These are phyloP conservation scores for Fusarium metavorans DNA, from an alignment of 2,329 filamentous ascomycete species.

Conservation along the genomic window DNA sequence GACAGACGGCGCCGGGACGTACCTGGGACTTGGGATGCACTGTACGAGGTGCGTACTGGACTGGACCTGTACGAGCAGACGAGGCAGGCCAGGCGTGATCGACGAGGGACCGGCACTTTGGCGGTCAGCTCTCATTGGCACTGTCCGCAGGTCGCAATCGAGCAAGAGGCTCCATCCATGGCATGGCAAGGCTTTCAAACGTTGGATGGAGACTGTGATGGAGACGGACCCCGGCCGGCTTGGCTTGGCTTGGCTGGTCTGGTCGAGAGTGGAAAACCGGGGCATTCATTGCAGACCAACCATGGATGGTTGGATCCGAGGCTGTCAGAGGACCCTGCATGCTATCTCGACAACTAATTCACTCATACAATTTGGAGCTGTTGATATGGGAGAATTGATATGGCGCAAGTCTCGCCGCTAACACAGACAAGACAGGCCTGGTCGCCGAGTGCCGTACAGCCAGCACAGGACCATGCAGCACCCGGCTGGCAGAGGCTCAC, in stretches of 20 bases:
- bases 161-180: slow-evolving; percentile 17
- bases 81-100: slow-evolving; percentile 33
- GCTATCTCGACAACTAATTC: slow-evolving; percentile 40
- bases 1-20: slow-evolving; percentile 17
- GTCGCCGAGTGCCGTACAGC: slow-evolving; percentile 7
- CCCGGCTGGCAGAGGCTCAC: background rate
- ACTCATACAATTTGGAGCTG: slow-evolving; percentile 43
- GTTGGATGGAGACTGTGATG: slow-evolving; percentile 30
- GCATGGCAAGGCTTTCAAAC: slow-evolving; percentile 22
- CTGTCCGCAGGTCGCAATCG: slow-evolving; percentile 12
- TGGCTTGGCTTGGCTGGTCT: slow-evolving; percentile 22
- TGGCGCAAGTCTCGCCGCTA: slow-evolving; percentile 18
- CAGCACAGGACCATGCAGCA: background rate
- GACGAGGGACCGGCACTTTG: slow-evolving; percentile 29
- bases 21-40: slow-evolving; percentile 20
- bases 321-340: slow-evolving; percentile 43
- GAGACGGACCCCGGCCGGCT: slow-evolving; percentile 30
- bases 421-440: background rate
- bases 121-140: slow-evolving; percentile 38
- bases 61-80: slow-evolving; percentile 18
- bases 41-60: background rate
- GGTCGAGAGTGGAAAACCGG: slow-evolving; percentile 25
- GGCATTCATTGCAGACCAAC: slow-evolving; percentile 21
- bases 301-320: slow-evolving; percentile 32
- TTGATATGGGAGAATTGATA: slow-evolving; percentile 13